These are phyloP conservation scores for Bondarzewia mesenterica DNA, from an alignment of 1,284 basidiomycete genomes.

Conservation along the genomic window DNA sequence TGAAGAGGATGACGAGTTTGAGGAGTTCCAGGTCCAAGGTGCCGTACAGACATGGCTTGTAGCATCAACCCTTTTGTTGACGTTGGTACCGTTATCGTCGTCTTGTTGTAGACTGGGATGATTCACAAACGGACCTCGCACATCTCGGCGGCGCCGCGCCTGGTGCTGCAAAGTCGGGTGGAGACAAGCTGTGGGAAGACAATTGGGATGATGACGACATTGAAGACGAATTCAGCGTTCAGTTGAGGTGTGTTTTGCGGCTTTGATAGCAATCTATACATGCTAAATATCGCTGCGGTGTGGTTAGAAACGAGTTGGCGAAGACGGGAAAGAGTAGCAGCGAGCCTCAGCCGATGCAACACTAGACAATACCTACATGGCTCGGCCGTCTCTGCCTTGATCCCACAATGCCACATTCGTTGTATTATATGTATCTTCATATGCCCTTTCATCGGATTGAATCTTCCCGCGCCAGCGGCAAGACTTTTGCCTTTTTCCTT, in stretches of 20 bases:
- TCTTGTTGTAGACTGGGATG: slow-evolving; percentile 68
- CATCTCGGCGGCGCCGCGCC: slow-evolving; percentile 67
- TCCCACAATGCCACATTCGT: too few relatives aligned
- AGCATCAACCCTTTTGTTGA: not conserved
- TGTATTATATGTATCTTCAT: too few relatives aligned
- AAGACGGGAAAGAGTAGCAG: slow-evolving; percentile 47
- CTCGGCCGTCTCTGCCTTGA: too few relatives aligned
- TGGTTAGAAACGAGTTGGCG: slow-evolving; percentile 51
- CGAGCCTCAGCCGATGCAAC: slow-evolving; percentile 47
- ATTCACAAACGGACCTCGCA: slow-evolving; percentile 73
- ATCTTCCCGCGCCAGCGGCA: too few relatives aligned
- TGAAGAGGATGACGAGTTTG: slow-evolving; percentile 83
- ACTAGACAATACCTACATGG: slow-evolving; percentile 23
- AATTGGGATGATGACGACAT: slow-evolving; percentile 99
- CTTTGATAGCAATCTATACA: not conserved
- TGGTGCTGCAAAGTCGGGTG: slow-evolving; percentile 63
- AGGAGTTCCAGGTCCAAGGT: slow-evolving; percentile 74
- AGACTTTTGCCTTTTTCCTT: too few relatives aligned
- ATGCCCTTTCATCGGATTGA: too few relatives aligned
- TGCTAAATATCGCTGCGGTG: not conserved
- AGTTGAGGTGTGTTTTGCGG: slow-evolving; percentile 67
- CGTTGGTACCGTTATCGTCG: too few relatives aligned
- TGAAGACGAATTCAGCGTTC: slow-evolving; percentile 94
- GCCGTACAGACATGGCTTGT: not conserved
- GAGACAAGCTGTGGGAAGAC: slow-evolving; percentile 94